Evolutionary conservation across 768 basidiomycete species (phyloP).

Genomic region (Hericium alpestre): DNA sequence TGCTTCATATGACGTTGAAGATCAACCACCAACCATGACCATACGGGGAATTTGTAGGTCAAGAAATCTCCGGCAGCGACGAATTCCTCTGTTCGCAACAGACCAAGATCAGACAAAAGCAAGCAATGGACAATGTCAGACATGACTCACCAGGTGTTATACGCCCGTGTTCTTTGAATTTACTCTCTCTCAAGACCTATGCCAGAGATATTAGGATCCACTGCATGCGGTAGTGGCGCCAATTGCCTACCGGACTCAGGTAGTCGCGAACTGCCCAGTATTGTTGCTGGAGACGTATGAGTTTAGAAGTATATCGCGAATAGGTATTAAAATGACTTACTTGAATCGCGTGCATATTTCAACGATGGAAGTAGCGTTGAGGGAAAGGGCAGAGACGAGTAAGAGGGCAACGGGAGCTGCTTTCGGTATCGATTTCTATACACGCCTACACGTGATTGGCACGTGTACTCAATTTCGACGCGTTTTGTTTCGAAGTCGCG

Average conservation of each 20-base stretch:
- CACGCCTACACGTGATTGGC: conserved; percentile 6
- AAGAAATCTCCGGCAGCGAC: conserved; percentile 97
- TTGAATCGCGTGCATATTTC: conserved; percentile 40
- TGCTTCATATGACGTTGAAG: conserved; percentile 1
- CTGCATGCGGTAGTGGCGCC: conserved; percentile 13
- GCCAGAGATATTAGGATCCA: conserved; percentile 19
- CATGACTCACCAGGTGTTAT: conserved; percentile 74
- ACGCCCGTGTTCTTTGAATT: conserved; percentile 97
- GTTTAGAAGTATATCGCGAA: not conserved
- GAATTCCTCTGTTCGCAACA: conserved; percentile 71
- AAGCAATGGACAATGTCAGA: conserved; percentile 1
- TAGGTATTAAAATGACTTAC: conserved; percentile 13
- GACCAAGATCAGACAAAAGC: conserved; percentile 11
- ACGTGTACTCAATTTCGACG: conserved; percentile 2
- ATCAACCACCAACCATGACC: conserved; percentile 68
- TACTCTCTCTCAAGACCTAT: conserved; percentile 93
- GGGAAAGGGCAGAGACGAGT: not conserved
- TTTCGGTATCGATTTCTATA: conserved; percentile 16
- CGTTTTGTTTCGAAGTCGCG: too few relatives aligned
- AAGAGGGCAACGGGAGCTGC: conserved; percentile 6
- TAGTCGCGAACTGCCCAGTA: conserved; percentile 92
- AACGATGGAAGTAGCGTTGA: conserved; percentile 1
- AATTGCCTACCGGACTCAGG: conserved; percentile 66
- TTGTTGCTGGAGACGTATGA: conserved; percentile 48
- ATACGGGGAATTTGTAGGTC: conserved; percentile 96